A percentile compares a stretch with the other conserved stretches of the same genome.
Conservation (phyloP, 345 rosid genomes). For the Citrus reticulata region DNA sequence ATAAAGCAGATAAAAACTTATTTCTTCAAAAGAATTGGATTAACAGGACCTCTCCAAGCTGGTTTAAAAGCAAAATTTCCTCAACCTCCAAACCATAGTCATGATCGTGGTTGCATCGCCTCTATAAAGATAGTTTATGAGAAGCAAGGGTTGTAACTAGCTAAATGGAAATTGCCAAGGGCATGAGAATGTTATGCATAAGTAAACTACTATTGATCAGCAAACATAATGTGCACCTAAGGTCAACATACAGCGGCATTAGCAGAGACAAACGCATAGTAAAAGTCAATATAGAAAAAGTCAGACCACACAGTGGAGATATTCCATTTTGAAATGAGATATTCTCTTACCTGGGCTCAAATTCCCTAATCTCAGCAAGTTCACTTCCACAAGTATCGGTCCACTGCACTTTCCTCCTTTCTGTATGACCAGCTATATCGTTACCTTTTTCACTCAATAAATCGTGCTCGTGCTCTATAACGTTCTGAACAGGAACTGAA, state of each 20-base stretch:
- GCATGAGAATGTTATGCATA: background rate
- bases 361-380: constrained; percentile 84
- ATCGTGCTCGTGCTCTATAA: constrained; percentile 29
- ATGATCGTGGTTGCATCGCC: background rate
- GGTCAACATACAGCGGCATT: background rate
- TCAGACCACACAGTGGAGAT: background rate
- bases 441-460: constrained; percentile 37
- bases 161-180: background rate
- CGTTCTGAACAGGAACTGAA: constrained; percentile 35
- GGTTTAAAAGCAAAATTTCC: background rate
- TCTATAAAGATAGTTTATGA: background rate
- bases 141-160: background rate
- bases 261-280: background rate
- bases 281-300: background rate
- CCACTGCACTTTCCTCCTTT: constrained; percentile 90
- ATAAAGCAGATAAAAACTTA: background rate
- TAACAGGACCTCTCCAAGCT: background rate
- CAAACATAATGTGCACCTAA: background rate
- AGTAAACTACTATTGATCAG: background rate
- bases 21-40: background rate
- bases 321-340: constrained; percentile 4
- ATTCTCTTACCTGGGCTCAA: constrained; percentile 81
- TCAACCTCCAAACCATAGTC: too few species aligned
- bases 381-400: constrained; percentile 87
- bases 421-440: constrained; percentile 39